A percentile compares a stretch with the other conserved stretches of the same genome.
These are phyloP conservation scores for Aspergillus terreus DNA, from an alignment of 2,329 filamentous ascomycete species.

Conservation along the genomic window DNA sequence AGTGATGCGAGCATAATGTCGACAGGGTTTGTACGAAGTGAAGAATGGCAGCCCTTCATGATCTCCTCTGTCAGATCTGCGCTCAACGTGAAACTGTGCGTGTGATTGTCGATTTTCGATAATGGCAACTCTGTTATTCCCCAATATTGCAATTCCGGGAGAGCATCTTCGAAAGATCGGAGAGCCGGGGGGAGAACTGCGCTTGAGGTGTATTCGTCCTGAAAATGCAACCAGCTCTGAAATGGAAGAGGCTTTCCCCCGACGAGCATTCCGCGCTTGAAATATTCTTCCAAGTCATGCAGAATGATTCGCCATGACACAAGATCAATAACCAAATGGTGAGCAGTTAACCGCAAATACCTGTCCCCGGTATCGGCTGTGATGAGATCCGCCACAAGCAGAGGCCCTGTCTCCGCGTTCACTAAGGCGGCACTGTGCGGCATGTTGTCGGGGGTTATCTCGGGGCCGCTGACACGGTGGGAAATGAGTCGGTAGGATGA, in stretches of 20 bases:
- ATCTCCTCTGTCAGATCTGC: neutral
- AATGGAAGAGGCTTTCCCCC: neutral
- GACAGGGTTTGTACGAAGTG: neutral
- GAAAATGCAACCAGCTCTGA: neutral
- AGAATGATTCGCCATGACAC: neutral
- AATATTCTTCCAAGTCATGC: neutral
- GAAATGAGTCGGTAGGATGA: neutral
- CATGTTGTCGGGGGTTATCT: too few species aligned
- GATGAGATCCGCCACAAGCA: too few species aligned
- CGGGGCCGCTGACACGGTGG: too few species aligned
- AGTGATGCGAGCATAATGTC: neutral
- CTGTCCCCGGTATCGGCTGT: too few species aligned
- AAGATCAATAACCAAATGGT: neutral
- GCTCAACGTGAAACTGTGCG: neutral
- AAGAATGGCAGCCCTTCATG: neutral
- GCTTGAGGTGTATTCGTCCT: neutral
- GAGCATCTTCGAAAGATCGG: neutral
- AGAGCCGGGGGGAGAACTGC: neutral
- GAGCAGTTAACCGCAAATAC: neutral
- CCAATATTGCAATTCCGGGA: neutral
- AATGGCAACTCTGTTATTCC: neutral
- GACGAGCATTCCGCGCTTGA: neutral
- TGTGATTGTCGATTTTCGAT: neutral
- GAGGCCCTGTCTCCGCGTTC: too few species aligned
- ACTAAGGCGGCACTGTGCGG: too few species aligned